Conservation (phyloP, 1,284 basidiomycete genomes). For the Melampsora larici-populina region DNA sequence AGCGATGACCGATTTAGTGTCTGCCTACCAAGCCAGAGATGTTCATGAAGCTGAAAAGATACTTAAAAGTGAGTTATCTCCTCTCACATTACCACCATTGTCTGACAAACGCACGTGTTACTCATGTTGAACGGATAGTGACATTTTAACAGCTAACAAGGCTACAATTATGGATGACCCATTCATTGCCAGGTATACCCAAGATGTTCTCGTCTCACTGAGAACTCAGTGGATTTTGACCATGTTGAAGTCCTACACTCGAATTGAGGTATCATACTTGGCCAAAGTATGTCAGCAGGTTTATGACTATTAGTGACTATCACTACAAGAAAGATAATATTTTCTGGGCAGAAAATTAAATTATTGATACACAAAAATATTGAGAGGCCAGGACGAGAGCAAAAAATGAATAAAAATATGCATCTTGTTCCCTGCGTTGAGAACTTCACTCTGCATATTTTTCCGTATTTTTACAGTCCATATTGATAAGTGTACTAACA, state of each 20-base stretch:
- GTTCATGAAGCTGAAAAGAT: slow-evolving; percentile 96
- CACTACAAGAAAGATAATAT: too few species aligned
- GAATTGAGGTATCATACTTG: slow-evolving; percentile 49
- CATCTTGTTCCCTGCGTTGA: too few species aligned
- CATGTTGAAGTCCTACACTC: slow-evolving; percentile 51
- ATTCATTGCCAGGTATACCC: slow-evolving; percentile 52
- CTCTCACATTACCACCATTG: too few species aligned
- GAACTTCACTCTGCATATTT: too few species aligned
- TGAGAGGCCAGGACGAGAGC: too few species aligned
- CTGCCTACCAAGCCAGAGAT: slow-evolving; percentile 91
- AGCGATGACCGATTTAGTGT: slow-evolving; percentile 94
- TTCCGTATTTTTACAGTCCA: too few species aligned
- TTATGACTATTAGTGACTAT: neutral
- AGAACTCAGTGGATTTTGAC: slow-evolving; percentile 53
- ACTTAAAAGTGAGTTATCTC: slow-evolving; percentile 64
- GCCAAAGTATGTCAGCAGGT: slow-evolving; percentile 32
- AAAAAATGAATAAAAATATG: too few species aligned
- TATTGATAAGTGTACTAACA: too few species aligned
- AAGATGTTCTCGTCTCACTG: slow-evolving; percentile 51
- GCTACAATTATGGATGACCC: slow-evolving; percentile 51
- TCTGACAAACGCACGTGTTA: neutral
- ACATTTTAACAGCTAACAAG: slow-evolving; percentile 46
- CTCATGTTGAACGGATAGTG: neutral
- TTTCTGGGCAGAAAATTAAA: too few species aligned
- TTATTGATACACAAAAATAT: too few species aligned